phyloP scores from a whole-genome alignment of 768 basidiomycete genomes.

The Pleurotus sapidus region DNA sequence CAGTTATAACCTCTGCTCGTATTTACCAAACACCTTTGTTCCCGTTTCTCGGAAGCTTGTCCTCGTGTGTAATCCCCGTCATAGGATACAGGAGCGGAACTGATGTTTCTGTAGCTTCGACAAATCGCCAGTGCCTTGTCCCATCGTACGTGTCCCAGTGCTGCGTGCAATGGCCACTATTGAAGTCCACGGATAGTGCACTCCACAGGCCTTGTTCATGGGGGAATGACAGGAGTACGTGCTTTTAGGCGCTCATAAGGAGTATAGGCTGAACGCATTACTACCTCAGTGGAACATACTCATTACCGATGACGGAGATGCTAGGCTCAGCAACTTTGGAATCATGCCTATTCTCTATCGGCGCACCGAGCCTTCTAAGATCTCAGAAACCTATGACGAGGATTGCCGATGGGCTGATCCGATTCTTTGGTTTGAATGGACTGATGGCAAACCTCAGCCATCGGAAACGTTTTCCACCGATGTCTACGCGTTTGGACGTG shows the following conservation, averaged over 20 bases:
- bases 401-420: constrained; percentile 33
- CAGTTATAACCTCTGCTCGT: neutral
- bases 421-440: constrained; percentile 19
- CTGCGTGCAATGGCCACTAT: no score
- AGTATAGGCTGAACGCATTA: neutral
- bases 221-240: constrained; percentile 11
- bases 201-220: constrained; percentile 3
- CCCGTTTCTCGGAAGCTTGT: neutral
- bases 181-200: neutral
- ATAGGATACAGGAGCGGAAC: neutral
- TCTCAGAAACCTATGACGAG: constrained; percentile 24
- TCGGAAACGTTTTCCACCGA: constrained; percentile 21
- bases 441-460: constrained; percentile 5
- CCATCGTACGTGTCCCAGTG: neutral
- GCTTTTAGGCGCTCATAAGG: neutral
- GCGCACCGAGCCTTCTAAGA: constrained; percentile 15
- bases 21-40: neutral
- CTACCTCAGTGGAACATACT: constrained; percentile 30
- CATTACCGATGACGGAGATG: constrained; percentile 26
- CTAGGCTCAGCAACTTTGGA: constrained; percentile 32
- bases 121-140: constrained; percentile 1
- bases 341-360: constrained; percentile 25
- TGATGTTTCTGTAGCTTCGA: neutral
- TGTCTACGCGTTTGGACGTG: constrained; percentile 34
- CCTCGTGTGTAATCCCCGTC: neutral